A percentile compares a stretch with the other conserved stretches of the same genome.
phyloP scores from a whole-genome alignment of 2,329 filamentous ascomycete genomes.

The Penicillium sp. region DNA sequence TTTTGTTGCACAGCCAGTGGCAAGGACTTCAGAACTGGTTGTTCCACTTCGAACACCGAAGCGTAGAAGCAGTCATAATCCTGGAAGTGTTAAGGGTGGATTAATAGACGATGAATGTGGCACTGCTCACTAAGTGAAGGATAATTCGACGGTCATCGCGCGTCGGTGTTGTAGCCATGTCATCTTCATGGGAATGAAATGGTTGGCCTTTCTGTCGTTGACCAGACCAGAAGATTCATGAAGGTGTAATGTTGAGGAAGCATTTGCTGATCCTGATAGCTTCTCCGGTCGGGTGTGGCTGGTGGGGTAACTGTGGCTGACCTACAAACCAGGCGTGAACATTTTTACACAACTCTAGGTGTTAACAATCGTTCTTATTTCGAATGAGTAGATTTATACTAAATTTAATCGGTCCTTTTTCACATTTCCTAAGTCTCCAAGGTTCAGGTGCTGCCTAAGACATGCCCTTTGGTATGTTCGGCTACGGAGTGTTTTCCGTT shows the following conservation, averaged over 20 bases:
- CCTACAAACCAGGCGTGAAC: not conserved
- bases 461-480: too few species aligned
- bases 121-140: constrained; percentile 70
- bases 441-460: too few species aligned
- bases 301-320: not conserved
- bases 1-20: constrained; percentile 90
- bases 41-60: constrained; percentile 80
- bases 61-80: constrained; percentile 81
- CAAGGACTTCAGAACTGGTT: constrained; percentile 67
- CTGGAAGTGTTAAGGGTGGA: constrained; percentile 23
- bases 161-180: constrained; percentile 3
- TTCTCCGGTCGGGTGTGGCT: constrained; percentile 4
- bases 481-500: too few species aligned
- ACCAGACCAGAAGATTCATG: not conserved
- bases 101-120: not conserved
- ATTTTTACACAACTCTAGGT: not conserved
- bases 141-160: constrained; percentile 67
- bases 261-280: not conserved
- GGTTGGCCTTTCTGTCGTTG: not conserved
- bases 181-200: not conserved
- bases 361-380: too few species aligned
- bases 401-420: too few species aligned
- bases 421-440: too few species aligned
- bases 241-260: not conserved
- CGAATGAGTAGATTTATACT: too few species aligned